Conservation (phyloP, 495 filamentous ascomycete genomes). For the Baudoinia panamericana region DNA sequence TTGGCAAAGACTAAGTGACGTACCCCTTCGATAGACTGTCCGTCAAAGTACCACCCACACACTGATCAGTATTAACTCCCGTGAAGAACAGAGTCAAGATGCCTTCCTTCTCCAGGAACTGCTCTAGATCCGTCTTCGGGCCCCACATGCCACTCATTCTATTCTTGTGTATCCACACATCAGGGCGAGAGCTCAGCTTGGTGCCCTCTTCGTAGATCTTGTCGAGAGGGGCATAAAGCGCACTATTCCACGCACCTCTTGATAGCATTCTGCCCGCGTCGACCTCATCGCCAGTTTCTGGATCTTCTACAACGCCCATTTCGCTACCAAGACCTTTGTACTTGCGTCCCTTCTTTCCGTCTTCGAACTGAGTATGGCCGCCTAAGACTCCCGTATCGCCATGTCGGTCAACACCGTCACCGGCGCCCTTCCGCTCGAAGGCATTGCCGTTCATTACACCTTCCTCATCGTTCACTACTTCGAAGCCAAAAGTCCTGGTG, state of each 20-base stretch:
- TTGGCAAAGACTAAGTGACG: no score
- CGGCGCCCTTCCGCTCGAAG: slow-evolving; percentile 5
- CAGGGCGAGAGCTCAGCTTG: slow-evolving; percentile 24
- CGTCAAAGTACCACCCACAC: slow-evolving; percentile 41
- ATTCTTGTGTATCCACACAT: slow-evolving; percentile 44
- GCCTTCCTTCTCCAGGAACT: slow-evolving; percentile 30
- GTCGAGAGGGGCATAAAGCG: slow-evolving; percentile 36
- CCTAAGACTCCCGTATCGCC: slow-evolving; percentile 16
- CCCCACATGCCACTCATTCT: slow-evolving; percentile 45
- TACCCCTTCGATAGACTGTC: slow-evolving; percentile 43
- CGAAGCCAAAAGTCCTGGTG: slow-evolving; percentile 36
- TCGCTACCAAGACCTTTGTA: slow-evolving; percentile 37
- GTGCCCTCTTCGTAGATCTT: slow-evolving; percentile 25
- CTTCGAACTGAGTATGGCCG: slow-evolving; percentile 21
- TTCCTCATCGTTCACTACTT: slow-evolving; percentile 18
- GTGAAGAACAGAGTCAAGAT: slow-evolving; percentile 41
- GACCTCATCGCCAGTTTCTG: slow-evolving; percentile 28
- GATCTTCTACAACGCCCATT: slow-evolving; percentile 29
- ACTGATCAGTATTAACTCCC: slow-evolving; percentile 48
- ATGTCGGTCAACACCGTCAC: slow-evolving; percentile 22
- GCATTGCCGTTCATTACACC: slow-evolving; percentile 9
- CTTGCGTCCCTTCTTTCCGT: slow-evolving; percentile 21
- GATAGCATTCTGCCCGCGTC: slow-evolving; percentile 39
- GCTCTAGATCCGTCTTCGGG: slow-evolving; percentile 21
- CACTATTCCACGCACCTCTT: slow-evolving; percentile 42